A percentile compares a stretch with the other conserved stretches of the same genome.
Conservation (phyloP, 2,329 filamentous ascomycete species). For the Xylariaceae sp. region DNA sequence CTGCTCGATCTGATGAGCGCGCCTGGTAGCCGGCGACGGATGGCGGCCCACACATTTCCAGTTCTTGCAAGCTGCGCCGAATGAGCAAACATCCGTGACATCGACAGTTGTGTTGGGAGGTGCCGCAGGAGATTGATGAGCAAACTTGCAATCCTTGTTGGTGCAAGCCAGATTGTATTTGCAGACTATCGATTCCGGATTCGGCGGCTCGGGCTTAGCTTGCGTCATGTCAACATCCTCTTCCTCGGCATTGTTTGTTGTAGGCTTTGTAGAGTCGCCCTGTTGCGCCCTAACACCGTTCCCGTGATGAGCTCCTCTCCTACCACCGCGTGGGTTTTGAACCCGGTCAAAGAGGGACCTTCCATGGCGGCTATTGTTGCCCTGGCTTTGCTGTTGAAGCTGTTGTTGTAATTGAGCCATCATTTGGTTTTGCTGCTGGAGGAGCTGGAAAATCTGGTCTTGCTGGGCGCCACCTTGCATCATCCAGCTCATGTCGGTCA, state of each 20-base stretch:
- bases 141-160: constrained; percentile 85
- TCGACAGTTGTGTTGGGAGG: constrained; percentile 74
- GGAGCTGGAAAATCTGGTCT: constrained; percentile 69
- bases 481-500: constrained; percentile 46
- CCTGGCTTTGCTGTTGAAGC: constrained; percentile 51
- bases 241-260: constrained; percentile 39
- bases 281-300: constrained; percentile 36
- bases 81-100: constrained; percentile 73
- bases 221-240: constrained; percentile 63
- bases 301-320: constrained; percentile 43
- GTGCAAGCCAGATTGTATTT: constrained; percentile 86
- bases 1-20: constrained; percentile 74
- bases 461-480: constrained; percentile 58
- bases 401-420: constrained; percentile 71
- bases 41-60: constrained; percentile 88
- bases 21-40: constrained; percentile 79
- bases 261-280: constrained; percentile 34
- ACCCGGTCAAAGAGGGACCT: constrained; percentile 73
- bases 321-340: constrained; percentile 53
- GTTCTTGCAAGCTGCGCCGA: constrained; percentile 92
- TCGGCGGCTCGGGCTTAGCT: constrained; percentile 50
- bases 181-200: constrained; percentile 68
- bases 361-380: constrained; percentile 44
- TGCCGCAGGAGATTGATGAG: constrained; percentile 89
- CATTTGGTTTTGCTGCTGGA: constrained; percentile 84